Base-by-base conservation (phyloP, 805 yeast genomes). In the Kuraishia hungarica region DNA sequence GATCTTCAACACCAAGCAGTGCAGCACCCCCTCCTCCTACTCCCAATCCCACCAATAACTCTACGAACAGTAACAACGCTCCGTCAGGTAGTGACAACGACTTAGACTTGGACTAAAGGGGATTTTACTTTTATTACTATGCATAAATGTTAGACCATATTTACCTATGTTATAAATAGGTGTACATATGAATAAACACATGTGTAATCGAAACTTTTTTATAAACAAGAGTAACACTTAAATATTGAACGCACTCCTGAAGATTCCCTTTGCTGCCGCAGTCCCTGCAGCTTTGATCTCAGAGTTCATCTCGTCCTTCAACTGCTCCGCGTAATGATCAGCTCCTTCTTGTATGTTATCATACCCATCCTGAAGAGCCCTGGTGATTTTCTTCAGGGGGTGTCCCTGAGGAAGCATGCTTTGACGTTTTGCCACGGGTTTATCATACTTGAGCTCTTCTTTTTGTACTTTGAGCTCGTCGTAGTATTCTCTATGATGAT, bases 321-420 rank as follows among this genome's bases (percentile, higher is more conserved):
- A 69, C 24, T 70, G 74, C 50, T 74, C 77, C 6, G 88, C 87
- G 59, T 81, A 82, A 22, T 80, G 82, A 63, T 82, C 79, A 53
- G 83, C 65, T 10, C 77, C 69, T 54, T 79, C 84, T 61, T 82
- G 88, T 19, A 81, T 63, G 2, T 71, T 61, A 51, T 82, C 86
- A 54, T 81, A 65, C 0, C 84, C 83, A 39, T 73, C 72, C 57
- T 81, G 82, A 35, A 84, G 58, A 2, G 75, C 70, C 60, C 81
- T 75, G 3, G 43, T 35, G 3, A 35, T 35, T 15, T 35, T 35
- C 43, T 35, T 35, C 4, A 35, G 43, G 11, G 43, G 43, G 11
- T 35, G 43, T 10, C 43, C 43, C 43, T 35, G 43, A 6, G 19
- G 51, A 29, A 19, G 39, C 39, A 47, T 48, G 39, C 17, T 21